Evolutionary conservation across 2,329 filamentous ascomycete genomes (phyloP).

Genomic region (Phialophora macrospora): DNA sequence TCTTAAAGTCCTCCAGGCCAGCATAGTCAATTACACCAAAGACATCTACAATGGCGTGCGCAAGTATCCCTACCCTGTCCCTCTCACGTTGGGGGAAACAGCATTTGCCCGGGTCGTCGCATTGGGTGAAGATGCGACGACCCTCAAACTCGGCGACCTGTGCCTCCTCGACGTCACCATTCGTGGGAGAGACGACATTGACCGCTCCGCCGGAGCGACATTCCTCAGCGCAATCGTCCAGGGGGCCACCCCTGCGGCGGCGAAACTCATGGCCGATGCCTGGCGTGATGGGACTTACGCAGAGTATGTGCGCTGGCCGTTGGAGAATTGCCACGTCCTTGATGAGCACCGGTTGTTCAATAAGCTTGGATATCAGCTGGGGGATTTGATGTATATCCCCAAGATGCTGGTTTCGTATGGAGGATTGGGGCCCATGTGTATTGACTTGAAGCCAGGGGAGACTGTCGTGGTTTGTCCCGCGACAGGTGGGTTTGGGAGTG

Average conservation of each 20-base stretch:
- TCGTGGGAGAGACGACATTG: conserved; percentile 46
- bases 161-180: conserved; percentile 48
- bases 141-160: conserved; percentile 46
- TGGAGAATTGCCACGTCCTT: conserved; percentile 47
- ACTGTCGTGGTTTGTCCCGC: conserved; percentile 57
- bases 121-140: conserved; percentile 47
- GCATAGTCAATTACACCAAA: conserved; percentile 43
- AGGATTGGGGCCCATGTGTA: conserved; percentile 45
- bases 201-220: conserved; percentile 19
- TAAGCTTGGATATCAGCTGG: conserved; percentile 48
- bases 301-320: conserved; percentile 45
- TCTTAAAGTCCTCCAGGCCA: conserved; percentile 46
- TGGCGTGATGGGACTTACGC: conserved; percentile 49
- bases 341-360: conserved; percentile 42
- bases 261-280: conserved; percentile 44
- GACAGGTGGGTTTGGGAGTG: conserved; percentile 55
- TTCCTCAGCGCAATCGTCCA: conserved; percentile 36
- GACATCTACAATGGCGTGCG: conserved; percentile 45
- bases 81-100: conserved; percentile 44
- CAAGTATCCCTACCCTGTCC: conserved; percentile 48
- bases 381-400: conserved; percentile 47
- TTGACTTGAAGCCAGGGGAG: conserved; percentile 52
- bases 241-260: conserved; percentile 41
- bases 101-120: conserved; percentile 48
- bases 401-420: conserved; percentile 51